These are phyloP conservation scores for Fraxinus albicans DNA, from an alignment of 305 asterid species.

Conservation along the genomic window DNA sequence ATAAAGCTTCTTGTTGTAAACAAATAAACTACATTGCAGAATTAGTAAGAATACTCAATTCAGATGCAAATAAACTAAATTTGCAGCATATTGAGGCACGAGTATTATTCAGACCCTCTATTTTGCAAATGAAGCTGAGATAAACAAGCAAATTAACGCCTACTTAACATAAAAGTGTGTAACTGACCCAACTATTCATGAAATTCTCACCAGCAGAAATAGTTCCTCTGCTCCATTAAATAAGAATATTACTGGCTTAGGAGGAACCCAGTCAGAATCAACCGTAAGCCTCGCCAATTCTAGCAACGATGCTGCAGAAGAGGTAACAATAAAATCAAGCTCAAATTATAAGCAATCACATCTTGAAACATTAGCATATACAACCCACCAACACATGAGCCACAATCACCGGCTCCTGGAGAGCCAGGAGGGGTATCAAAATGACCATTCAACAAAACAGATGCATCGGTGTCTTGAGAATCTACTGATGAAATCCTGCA, in stretches of 20 bases:
- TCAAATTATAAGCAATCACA: constrained; percentile 5
- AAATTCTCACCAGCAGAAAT: constrained; percentile 81
- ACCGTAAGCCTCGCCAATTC: constrained; percentile 81
- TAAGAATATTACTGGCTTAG: constrained; percentile 82
- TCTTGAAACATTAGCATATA: neutral
- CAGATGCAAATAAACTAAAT: neutral
- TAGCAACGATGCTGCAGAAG: constrained; percentile 80
- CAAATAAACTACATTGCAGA: neutral
- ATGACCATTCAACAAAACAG: constrained; percentile 85
- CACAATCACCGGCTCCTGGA: constrained; percentile 99
- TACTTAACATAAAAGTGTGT: neutral
- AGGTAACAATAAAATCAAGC: constrained; percentile 31
- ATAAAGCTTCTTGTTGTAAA: neutral
- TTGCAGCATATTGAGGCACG: neutral
- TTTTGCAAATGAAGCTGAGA: constrained; percentile 11
- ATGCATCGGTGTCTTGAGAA: constrained; percentile 71
- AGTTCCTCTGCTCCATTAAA: constrained; percentile 99
- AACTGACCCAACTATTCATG: constrained; percentile 22
- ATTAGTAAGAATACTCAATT: neutral
- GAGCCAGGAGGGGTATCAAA: constrained; percentile 90
- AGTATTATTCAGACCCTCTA: constrained; percentile 3
- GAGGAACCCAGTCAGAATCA: constrained; percentile 94
- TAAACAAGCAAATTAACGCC: constrained; percentile 11
- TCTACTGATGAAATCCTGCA: constrained; percentile 81
- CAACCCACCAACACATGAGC: constrained; percentile 92